Base-by-base conservation (phyloP, 441 rosid genomes). In the Euphorbia celastroides region DNA sequence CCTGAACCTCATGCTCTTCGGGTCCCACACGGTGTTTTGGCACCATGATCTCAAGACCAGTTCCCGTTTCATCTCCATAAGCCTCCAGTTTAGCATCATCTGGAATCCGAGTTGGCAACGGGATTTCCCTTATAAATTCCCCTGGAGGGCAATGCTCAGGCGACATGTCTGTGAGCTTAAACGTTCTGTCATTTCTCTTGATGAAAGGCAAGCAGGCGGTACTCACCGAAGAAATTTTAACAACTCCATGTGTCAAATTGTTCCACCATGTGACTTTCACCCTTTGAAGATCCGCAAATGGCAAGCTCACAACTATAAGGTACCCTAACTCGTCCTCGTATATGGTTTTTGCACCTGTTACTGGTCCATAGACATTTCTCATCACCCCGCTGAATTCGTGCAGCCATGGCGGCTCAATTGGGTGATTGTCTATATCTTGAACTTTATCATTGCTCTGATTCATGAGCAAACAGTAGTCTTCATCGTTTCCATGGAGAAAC, bases 61-160 rank as follows among this genome's bases (percentile, higher is more conserved):
- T 82, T 41, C 93, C 93, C 0, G 86, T 84, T 69, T 80, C 86
- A 17, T 89, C 88, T 0, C 80, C 67, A 70, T 82, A 85, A 27
- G 96, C 96, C 73, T 89, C 96, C 25, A 89, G 81, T 68, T 80
- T 77, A 36, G 90, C 93, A 62, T 85, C 93, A 57, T 89, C 96
- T 41, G 92, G 96, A 66, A 89, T 87, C 70, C 85, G 80, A 67
- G 79, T 87, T 2, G 89, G 88, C 8, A 89, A 76, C 63, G 85
- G 77, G 64, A 89, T 82, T 67, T 85, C 93, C 25, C 93, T 76
- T 8, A 87, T 71, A 63, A 89, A 89, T 51, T 87, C 93, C 64
- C 96, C 90, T 0, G 85, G 90, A 56, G 96, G 89, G 80, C 89
- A 89, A 68, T 89, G 90, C 83, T 89, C 96, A 13, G 93, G 88